These are phyloP conservation scores for Silene uniflora DNA, from an alignment of 148 eudicot genomes.

Conservation along the genomic window DNA sequence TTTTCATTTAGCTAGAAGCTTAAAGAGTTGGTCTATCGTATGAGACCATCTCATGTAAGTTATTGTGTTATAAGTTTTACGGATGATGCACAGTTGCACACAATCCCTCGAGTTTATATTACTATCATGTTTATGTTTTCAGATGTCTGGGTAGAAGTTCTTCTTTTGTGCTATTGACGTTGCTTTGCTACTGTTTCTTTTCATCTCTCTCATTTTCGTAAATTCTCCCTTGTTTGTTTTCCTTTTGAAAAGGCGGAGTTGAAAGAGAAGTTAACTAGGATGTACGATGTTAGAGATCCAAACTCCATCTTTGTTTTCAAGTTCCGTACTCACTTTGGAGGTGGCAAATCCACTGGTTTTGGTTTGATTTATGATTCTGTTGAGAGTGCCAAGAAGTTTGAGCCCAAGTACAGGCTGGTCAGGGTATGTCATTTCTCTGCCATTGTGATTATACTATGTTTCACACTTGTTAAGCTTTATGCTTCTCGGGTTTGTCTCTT, in stretches of 20 bases:
- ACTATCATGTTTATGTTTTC: background rate
- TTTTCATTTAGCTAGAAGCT: too few species aligned
- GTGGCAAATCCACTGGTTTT: constrained; percentile 82
- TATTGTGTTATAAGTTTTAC: too few species aligned
- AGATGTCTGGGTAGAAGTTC: too few species aligned
- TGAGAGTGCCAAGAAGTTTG: constrained; percentile 74
- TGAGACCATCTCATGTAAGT: too few species aligned
- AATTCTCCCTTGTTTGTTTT: background rate
- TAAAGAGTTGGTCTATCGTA: too few species aligned
- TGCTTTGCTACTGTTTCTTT: background rate
- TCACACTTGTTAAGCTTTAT: background rate
- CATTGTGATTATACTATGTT: background rate
- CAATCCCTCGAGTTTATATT: too few species aligned
- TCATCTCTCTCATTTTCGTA: background rate
- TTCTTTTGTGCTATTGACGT: background rate
- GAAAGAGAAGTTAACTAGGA: constrained; percentile 65
- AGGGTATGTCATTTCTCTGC: constrained; percentile 41
- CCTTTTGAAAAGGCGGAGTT: constrained; percentile 45
- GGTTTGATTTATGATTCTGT: constrained; percentile 77
- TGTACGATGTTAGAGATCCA: constrained; percentile 65
- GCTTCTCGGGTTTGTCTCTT: background rate
- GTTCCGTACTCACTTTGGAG: constrained; percentile 84
- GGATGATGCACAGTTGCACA: too few species aligned
- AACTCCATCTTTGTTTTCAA: constrained; percentile 74
- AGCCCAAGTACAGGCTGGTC: constrained; percentile 82